Base-by-base conservation (phyloP, 2,329 filamentous ascomycete genomes). In the Ascochyta pisi region DNA sequence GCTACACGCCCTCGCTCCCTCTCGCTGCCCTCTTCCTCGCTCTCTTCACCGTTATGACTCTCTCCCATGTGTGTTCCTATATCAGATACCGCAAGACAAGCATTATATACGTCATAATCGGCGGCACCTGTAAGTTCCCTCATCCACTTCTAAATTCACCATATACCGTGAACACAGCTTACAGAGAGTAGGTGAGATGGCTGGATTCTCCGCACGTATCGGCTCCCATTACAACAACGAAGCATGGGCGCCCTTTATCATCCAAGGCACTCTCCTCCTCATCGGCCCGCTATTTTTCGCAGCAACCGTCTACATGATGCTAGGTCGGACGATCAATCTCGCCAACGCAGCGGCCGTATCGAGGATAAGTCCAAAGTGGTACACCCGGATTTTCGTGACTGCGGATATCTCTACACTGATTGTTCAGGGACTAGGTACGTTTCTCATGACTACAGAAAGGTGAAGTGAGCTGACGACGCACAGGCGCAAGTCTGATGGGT, bases 281-380 rank as follows among this genome's bases (percentile, higher is more conserved):
- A 56, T 79, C n/a, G 77, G 79, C 1, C 78, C 79, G 2, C 72
- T 78, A 5, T 76, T 81, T 60, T 79, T 81, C 59, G 79, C 79
- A 9, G 79, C 79, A 0, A 76, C 77, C 0, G 71, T 81, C 24
- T 81, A 81, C 69, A 81, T 80, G 78, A 77, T 76, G 24, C 73
- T 80, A 3, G 73, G 76, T 2, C 73, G 77, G 23, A 69, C 78
- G 3, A 75, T 81, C 15, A 54, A 57, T 12, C 51, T 67, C 12
- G 66, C 70, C 22, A 58, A 62, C 3, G 70, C 67, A 6, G 65
- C 69, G 41, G 59, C 66, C 3, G 54, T 70, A 2, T 70, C 67
- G 3, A 51, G 70, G 7, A 63, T 73, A 27, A 64, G 60, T 22
- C 65, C 69, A 7, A 62, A 39, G n/a, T 72, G 67, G 67, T 73